Evolutionary conservation across 257 asterid genomes (phyloP).

Genomic region (Lantana camara): DNA sequence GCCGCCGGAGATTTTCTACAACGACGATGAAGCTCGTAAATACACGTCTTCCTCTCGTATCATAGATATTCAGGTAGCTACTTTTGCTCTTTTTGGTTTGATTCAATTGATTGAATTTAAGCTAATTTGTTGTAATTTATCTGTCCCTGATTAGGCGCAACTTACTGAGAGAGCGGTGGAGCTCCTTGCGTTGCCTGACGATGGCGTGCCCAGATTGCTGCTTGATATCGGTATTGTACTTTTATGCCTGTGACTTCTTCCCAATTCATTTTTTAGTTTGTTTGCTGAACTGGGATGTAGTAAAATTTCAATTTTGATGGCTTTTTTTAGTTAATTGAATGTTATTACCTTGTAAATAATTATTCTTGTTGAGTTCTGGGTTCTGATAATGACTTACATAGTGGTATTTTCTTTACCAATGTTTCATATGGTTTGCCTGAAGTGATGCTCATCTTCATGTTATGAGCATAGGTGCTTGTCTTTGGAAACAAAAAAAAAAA

Average conservation of each 20-base stretch:
- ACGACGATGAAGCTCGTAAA: constrained; percentile 91
- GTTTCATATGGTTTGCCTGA: not conserved
- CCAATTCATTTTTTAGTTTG: not conserved
- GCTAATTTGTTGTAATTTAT: not conserved
- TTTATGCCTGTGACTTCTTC: not conserved
- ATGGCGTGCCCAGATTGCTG: constrained; percentile 73
- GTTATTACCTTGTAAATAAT: constrained; percentile 1
- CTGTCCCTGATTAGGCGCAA: constrained; percentile 55
- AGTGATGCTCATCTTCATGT: not conserved
- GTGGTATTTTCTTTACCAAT: too few species aligned
- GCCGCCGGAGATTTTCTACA: constrained; percentile 96
- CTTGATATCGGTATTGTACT: constrained; percentile 78
- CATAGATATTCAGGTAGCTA: constrained; percentile 81
- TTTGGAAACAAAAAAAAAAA: too few species aligned
- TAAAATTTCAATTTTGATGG: not conserved
- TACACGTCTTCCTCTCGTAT: constrained; percentile 97
- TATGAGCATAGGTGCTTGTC: not conserved
- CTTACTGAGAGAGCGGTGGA: constrained; percentile 92
- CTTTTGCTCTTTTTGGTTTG: not conserved
- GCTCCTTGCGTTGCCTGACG: constrained; percentile 88
- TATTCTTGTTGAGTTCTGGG: not conserved
- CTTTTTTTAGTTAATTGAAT: not conserved
- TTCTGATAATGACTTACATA: not conserved
- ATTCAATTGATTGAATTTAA: not conserved
- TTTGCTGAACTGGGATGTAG: constrained; percentile 3